Conservation (phyloP, 108 stramenopile species). For the Mediolabrus comicus region DNA sequence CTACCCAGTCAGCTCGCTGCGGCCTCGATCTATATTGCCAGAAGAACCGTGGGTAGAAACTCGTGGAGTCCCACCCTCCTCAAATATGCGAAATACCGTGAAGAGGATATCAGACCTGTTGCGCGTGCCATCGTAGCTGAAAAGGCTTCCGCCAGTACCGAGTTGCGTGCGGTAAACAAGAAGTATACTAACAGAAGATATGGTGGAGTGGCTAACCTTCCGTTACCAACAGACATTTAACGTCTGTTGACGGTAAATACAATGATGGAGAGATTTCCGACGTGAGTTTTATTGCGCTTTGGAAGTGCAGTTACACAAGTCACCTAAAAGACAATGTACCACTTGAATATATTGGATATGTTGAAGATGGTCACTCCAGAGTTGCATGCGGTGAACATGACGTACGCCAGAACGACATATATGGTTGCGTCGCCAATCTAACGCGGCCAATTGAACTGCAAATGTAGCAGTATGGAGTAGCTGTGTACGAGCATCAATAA, state of each 20-base stretch:
- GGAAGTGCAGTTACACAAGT: too few relatives aligned
- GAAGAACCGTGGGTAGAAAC: conserved; percentile 66
- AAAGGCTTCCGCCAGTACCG: conserved; percentile 37
- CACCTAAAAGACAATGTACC: too few relatives aligned
- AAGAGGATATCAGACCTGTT: conserved; percentile 77
- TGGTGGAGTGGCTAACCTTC: conserved; percentile 56
- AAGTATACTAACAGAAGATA: conserved; percentile 69
- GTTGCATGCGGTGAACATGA: conserved; percentile 66
- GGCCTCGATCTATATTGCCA: conserved; percentile 85
- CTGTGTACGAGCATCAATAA: too few relatives aligned
- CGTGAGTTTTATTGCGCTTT: too few relatives aligned
- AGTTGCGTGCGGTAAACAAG: conserved; percentile 65
- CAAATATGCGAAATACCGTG: conserved; percentile 77
- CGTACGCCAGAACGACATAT: conserved; percentile 60
- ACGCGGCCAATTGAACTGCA: conserved; percentile 36
- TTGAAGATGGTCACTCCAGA: conserved; percentile 41
- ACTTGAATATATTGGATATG: too few relatives aligned
- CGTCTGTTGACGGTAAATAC: too few relatives aligned
- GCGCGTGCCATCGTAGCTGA: conserved; percentile 59
- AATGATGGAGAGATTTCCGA: too few relatives aligned
- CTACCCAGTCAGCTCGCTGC: conserved; percentile 90
- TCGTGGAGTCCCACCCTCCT: conserved; percentile 89
- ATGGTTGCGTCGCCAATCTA: conserved; percentile 57
- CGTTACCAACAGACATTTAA: conserved; percentile 45
- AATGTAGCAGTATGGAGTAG: too few relatives aligned